phyloP scores from a whole-genome alignment of 306 rosid species.

The Ziziphus jujuba region DNA sequence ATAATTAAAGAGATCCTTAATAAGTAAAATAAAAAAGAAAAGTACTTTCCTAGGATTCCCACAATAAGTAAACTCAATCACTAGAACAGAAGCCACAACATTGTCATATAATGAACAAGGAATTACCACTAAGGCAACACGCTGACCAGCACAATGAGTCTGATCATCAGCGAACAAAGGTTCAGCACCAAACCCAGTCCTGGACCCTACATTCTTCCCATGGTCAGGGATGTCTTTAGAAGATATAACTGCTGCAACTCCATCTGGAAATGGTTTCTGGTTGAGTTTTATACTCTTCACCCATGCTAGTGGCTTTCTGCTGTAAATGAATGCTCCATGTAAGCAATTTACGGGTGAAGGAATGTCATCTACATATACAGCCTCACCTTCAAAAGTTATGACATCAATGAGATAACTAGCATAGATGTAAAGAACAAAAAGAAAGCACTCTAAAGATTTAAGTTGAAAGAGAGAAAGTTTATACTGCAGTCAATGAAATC shows the following conservation, averaged over 20 bases:
- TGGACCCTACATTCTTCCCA: slow-evolving; percentile 74
- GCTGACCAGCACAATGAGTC: slow-evolving; percentile 71
- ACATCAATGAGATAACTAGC: neutral
- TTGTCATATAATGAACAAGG: slow-evolving; percentile 21
- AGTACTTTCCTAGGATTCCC: too few species aligned
- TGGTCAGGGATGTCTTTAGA: slow-evolving; percentile 65
- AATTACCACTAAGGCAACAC: slow-evolving; percentile 81
- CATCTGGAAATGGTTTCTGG: slow-evolving; percentile 43
- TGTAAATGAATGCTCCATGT: slow-evolving; percentile 71
- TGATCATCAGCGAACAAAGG: slow-evolving; percentile 70
- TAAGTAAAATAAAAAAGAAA: too few species aligned
- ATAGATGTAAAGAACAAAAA: neutral
- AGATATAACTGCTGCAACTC: slow-evolving; percentile 58
- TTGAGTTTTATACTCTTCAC: slow-evolving; percentile 55
- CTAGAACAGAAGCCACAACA: slow-evolving; percentile 11
- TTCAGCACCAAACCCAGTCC: slow-evolving; percentile 62
- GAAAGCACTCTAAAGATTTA: too few species aligned
- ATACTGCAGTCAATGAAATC: too few species aligned
- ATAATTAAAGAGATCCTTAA: too few species aligned
- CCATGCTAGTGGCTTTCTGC: slow-evolving; percentile 72
- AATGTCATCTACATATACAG: slow-evolving; percentile 88
- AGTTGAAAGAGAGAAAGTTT: too few species aligned
- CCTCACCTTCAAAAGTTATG: slow-evolving; percentile 69
- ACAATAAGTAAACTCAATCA: neutral
- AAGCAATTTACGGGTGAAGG: slow-evolving; percentile 83